Base-by-base conservation (phyloP, 1,284 basidiomycete species). In the Fomitiporia mediterranea region DNA sequence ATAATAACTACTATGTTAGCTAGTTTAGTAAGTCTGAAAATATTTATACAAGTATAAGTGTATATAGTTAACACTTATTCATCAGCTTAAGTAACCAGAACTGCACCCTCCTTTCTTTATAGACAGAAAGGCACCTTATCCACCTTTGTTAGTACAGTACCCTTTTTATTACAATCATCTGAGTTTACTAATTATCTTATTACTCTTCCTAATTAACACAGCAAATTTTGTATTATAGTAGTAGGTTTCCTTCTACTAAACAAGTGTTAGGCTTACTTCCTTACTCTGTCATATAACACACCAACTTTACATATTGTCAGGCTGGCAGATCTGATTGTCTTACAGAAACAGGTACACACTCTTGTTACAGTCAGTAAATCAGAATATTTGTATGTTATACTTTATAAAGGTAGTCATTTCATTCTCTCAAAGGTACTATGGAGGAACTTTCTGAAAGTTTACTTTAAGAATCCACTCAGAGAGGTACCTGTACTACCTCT, bases 231-330 rank as follows among this genome's bases (percentile, higher is more conserved):
- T 61, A 73, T 91, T 11, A 69, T 83, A 4, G 78, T 83, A 0
- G 81, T 86, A 1, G 87, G 89, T 0, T 89, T 89, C 71, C 75
- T 76, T 57, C 73, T 83, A 6, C 66, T 65, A 0, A 80, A 81
- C 59, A 70, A 77, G 23, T 65, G 81, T 21, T 70, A 74, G 61
- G 76, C 79, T 55, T 66, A 76, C 5, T 76, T 91, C 56, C 82
- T 86, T 60, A 73, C 76, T 8, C 73, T 72, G 17, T 74, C 71
- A 46, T 91, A 78, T 65, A 69, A 70, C 27, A 89, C 93, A 0
- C 89, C 84, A 3, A 92, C 89, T 0, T 72, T 96, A 17, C 91
- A 94, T 67, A 75, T 96, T 15, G 73, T 93, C 4, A 94, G 94
- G 3, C 79, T 75, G 63, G 91, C 78, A 42, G 93, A 96, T 63